Conservation (phyloP, 164 flowering plant species). For the Vitis rotundifolia region DNA sequence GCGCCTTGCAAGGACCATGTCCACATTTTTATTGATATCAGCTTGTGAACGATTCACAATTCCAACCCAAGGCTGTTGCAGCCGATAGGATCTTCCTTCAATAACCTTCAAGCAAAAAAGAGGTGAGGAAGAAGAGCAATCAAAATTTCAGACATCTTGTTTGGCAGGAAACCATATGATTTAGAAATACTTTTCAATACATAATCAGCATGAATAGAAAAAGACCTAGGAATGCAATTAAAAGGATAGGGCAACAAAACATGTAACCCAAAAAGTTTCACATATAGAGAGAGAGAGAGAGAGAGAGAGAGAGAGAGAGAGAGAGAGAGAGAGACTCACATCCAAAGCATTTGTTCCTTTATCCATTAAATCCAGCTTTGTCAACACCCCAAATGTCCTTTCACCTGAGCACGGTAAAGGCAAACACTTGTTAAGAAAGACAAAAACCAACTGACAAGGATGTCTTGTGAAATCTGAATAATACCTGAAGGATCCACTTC, state of each 20-base stretch:
- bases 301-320: not conserved
- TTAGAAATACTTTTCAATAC: not conserved
- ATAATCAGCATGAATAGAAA: not conserved
- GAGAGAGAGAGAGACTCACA: constrained; percentile 33
- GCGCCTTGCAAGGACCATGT: constrained; percentile 63
- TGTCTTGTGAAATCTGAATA: not conserved
- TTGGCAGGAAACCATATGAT: not conserved
- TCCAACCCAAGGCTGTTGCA: constrained; percentile 75
- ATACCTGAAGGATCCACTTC: constrained; percentile 77
- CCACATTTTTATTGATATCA: constrained; percentile 62
- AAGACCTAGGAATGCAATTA: no score
- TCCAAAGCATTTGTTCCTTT: constrained; percentile 81
- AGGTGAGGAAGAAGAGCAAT: no score
- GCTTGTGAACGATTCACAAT: constrained; percentile 79
- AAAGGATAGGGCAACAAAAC: no score
- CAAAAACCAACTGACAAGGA: not conserved
- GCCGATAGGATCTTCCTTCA: constrained; percentile 62
- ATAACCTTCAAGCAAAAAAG: constrained; percentile 40
- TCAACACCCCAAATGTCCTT: constrained; percentile 76
- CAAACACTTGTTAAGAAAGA: not conserved
- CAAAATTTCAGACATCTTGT: not conserved
- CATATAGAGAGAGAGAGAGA: constrained; percentile 3
- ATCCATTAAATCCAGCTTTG: constrained; percentile 83
- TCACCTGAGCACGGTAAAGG: constrained; percentile 42
- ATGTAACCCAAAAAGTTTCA: not conserved